Base-by-base conservation (phyloP, 1,139 yeast genomes). In the Tardiomyces blankii region DNA sequence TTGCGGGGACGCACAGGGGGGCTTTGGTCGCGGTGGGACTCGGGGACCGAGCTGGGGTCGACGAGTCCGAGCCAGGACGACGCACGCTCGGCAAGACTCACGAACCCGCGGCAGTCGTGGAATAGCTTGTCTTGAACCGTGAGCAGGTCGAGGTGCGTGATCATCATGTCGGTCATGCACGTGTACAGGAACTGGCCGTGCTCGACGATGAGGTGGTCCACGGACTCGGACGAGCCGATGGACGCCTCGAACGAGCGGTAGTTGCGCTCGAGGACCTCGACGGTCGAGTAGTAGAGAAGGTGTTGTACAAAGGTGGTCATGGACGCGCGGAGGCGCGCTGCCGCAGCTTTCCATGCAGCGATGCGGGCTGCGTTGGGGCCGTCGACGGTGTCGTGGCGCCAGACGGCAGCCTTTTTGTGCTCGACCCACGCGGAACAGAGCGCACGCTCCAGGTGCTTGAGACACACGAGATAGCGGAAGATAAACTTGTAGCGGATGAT, bases 401-500 rank as follows among this genome's bases (percentile, higher is more conserved):
- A 88, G 12, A 79, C 78, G 14, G 69, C 64, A 14, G 86, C 78
- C 54, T 76, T 77, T 53, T 75, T 76, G 41, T 83, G 77, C 53
- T 83, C 93, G 40, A 73, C 67, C 96, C 96, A 87, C 0, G 86
- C 76, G 23, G 70, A 70, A 48, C 77, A 82, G 46, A 85, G 70
- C 19, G 74, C 67, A 49, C 75, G 74, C 54, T 78, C 79, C 11
- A 84, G 70, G 56, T 78, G 80, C 50, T 79, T 80, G 19, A 87
- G 61, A 38, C 80, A 72, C 27, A 82, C 64, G 41, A 85, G 69
- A 53, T 85, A 80, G 52, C 96, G 77, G 56, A 85, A 87, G 47
- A 88, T 66, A 30, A 87, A 68, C 61, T 89, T 96, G 58, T 83
- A 88, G 50, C 93, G 88, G 43, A 80, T 74, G 32, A 87, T 70